Conservation (phyloP, 108 stramenopile genomes). For the Fragilaria crotonensis region DNA sequence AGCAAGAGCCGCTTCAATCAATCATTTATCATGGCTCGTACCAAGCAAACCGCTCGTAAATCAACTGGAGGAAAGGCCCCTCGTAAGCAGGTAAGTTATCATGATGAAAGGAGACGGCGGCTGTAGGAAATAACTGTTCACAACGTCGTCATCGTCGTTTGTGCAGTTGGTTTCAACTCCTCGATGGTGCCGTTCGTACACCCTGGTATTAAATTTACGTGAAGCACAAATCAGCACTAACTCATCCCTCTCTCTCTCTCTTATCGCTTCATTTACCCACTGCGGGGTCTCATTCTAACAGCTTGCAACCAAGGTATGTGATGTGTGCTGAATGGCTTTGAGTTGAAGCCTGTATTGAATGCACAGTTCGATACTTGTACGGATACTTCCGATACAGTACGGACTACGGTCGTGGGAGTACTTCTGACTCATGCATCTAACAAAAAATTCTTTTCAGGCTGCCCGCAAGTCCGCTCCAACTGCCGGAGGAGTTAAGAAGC, state of each 20-base stretch:
- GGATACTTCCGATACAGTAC: no score
- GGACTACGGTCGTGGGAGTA: background rate
- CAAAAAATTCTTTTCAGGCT: slow-evolving; percentile 18
- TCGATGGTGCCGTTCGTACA: background rate
- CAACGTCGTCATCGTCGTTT: no score
- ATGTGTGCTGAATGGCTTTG: background rate
- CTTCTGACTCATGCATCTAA: background rate
- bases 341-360: background rate
- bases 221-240: background rate
- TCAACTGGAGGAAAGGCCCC: slow-evolving; percentile 98
- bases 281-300: slow-evolving; percentile 3
- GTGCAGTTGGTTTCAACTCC: no score
- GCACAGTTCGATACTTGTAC: background rate
- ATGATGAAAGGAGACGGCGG: no score
- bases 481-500: slow-evolving; percentile 85
- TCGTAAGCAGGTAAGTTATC: slow-evolving; percentile 64
- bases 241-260: no score
- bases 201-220: background rate
- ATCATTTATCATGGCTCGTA: slow-evolving; percentile 92
- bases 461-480: slow-evolving; percentile 85
- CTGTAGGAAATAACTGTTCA: no score
- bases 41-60: slow-evolving; percentile 97
- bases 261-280: background rate
- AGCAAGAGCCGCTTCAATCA: no score
- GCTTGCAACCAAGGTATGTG: slow-evolving; percentile 41